Conservation (phyloP, 371 early-diverging fungal genomes). For the Saksenaea oblongispora region DNA sequence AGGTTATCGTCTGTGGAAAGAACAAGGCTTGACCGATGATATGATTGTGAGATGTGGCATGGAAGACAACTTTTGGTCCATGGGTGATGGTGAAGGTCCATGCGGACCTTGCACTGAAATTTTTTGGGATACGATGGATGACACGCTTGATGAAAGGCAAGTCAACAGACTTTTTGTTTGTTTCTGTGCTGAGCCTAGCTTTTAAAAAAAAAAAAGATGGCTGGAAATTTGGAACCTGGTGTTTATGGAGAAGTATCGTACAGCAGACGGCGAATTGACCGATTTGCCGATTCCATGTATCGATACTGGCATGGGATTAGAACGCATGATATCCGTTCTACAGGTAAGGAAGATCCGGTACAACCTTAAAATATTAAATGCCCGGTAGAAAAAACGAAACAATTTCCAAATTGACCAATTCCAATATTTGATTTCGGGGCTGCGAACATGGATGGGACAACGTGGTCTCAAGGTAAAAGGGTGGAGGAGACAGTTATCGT, state of each 20-base stretch:
- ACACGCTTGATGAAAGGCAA: constrained; percentile 39
- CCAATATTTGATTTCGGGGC: constrained; percentile 43
- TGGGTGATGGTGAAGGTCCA: constrained; percentile 85
- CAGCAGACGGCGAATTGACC: constrained; percentile 53
- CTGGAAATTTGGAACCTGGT: constrained; percentile 86
- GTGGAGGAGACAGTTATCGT: not conserved
- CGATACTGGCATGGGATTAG: constrained; percentile 86
- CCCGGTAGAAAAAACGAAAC: constrained; percentile 53
- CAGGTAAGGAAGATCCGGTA: constrained; percentile 28
- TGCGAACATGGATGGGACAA: constrained; percentile 38
- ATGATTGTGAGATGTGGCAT: constrained; percentile 61
- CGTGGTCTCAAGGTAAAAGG: constrained; percentile 34
- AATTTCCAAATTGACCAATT: constrained; percentile 79
- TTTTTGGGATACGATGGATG: constrained; percentile 74
- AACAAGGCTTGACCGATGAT: constrained; percentile 60
- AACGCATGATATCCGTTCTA: constrained; percentile 69
- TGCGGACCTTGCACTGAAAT: constrained; percentile 85
- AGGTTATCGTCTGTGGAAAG: constrained; percentile 65
- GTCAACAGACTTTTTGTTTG: not conserved
- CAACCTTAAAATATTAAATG: not conserved
- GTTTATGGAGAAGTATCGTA: constrained; percentile 77
- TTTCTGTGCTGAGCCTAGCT: not conserved
- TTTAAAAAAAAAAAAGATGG: constrained; percentile 62
- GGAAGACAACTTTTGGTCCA: constrained; percentile 82
- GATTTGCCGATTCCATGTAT: constrained; percentile 67